phyloP scores from a whole-genome alignment of 1,284 basidiomycete species.

The Heterobasidion annosum region DNA sequence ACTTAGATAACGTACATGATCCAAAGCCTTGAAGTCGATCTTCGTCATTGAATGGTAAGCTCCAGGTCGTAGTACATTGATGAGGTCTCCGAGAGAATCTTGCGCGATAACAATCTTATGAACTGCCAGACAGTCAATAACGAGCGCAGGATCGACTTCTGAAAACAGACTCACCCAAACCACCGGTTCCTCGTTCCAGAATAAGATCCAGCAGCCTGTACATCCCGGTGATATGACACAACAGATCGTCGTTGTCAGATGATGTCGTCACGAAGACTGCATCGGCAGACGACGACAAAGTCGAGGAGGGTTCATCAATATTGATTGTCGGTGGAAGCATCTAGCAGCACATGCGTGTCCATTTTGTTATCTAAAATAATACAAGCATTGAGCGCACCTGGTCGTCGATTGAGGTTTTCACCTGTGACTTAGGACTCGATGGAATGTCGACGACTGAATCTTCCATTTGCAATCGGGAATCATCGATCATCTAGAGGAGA shows the following conservation, averaged over 20 bases:
- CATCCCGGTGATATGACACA: neutral
- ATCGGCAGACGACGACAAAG: too few relatives aligned
- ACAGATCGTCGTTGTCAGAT: neutral
- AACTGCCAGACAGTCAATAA: neutral
- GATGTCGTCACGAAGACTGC: too few relatives aligned
- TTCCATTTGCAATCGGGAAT: too few relatives aligned
- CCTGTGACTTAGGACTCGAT: too few relatives aligned
- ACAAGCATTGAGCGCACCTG: too few relatives aligned
- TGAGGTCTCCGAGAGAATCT: neutral
- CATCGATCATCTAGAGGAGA: too few relatives aligned
- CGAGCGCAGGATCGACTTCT: neutral
- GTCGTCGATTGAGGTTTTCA: too few relatives aligned
- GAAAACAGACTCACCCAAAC: neutral
- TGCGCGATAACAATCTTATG: neutral
- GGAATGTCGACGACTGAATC: too few relatives aligned
- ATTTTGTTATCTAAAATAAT: too few relatives aligned
- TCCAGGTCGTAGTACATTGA: neutral
- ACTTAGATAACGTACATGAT: neutral
- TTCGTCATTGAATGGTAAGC: neutral
- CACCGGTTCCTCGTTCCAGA: neutral
- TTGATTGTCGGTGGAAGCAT: too few relatives aligned
- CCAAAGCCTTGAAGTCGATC: neutral
- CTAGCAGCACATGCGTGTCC: too few relatives aligned
- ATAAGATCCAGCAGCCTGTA: neutral
- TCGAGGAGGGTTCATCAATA: too few relatives aligned